Evolutionary conservation across 306 rosid genomes (phyloP), one percentile per base, ranked within the genome.

Genomic region (Malus fusca): DNA sequence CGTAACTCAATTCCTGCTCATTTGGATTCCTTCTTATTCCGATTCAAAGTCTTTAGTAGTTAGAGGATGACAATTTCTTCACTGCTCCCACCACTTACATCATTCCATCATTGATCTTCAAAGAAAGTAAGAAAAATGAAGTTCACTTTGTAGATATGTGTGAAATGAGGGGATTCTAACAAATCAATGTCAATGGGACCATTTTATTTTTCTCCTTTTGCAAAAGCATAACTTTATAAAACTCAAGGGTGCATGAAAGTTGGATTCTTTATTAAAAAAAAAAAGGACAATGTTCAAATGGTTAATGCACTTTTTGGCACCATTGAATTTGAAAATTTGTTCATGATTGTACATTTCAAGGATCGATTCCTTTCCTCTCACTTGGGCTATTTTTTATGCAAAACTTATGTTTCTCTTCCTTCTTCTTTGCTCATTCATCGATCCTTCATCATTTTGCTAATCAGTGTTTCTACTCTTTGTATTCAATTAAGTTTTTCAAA

Each of bases 261-360:
- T 63, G 18, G 2, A 46, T 37, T 58, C 25, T 71, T 33, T 13
- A 68, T 44, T 68, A 30, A 31, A 31, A 31, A 33, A 22, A 10
- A 6, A 25, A 13, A 12, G 66, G 35, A 56, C 66, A 23, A 12
- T 21, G 60, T 60, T 73, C 68, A 17, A 73, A 40, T 61, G 55
- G 48, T 66, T 72, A n/a, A 9, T 43, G 69, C 42, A n/a, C 44
- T 75, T 53, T 85, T 84, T 89, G 93, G 92, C 89, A 82, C 93
- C 89, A 82, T 15, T 78, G 79, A 78, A 83, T 81, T 89, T 79
- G 62, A 85, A 83, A 66, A n/a, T 33, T 71, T 51, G 12, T 56
- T 33, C 46, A 33, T 14, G 5, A 53, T 5, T 44, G 66, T 71
- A 74, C 75, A 82, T 73, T 74, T 69, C 70, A 65, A 72, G 84